Conservation (phyloP, 352 stramenopile genomes). For the Phytophthora sansomeana region DNA sequence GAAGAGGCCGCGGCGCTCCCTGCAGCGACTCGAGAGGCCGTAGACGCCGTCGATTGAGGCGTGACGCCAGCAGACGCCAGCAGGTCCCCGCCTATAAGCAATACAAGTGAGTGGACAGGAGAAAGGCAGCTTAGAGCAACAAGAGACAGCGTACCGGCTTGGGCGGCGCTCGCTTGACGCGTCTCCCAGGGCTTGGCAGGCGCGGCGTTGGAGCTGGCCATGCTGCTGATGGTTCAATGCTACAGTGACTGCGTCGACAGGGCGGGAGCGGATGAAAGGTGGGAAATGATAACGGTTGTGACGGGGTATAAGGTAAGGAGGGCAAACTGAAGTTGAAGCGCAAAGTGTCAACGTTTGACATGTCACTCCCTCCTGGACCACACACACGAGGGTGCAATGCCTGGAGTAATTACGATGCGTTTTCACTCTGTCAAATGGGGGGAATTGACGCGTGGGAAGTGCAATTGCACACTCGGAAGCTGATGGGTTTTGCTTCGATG, state of each 20-base stretch:
- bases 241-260: constrained; percentile 4
- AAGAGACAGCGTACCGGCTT: constrained; percentile 25
- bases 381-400: too few species aligned
- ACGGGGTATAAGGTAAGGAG: not conserved
- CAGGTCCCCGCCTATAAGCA: constrained; percentile 17
- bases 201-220: constrained; percentile 37
- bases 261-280: too few species aligned
- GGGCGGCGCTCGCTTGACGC: constrained; percentile 24
- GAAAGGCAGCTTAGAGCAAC: not conserved
- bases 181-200: constrained; percentile 70
- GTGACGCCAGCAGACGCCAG: constrained; percentile 28
- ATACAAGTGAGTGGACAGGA: not conserved
- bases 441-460: too few species aligned
- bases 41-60: constrained; percentile 20
- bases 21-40: constrained; percentile 19
- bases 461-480: too few species aligned
- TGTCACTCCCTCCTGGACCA: constrained; percentile 5
- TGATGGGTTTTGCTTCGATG: too few species aligned
- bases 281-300: not conserved
- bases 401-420: too few species aligned
- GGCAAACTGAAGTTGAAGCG: constrained; percentile 12
- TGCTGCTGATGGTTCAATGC: constrained; percentile 1
- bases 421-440: too few species aligned
- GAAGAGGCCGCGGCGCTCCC: constrained; percentile 10
- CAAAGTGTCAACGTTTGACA: constrained; percentile 14